phyloP scores from a whole-genome alignment of 2,329 filamentous ascomycete genomes.

The Akanthomyces dipterigenus region DNA sequence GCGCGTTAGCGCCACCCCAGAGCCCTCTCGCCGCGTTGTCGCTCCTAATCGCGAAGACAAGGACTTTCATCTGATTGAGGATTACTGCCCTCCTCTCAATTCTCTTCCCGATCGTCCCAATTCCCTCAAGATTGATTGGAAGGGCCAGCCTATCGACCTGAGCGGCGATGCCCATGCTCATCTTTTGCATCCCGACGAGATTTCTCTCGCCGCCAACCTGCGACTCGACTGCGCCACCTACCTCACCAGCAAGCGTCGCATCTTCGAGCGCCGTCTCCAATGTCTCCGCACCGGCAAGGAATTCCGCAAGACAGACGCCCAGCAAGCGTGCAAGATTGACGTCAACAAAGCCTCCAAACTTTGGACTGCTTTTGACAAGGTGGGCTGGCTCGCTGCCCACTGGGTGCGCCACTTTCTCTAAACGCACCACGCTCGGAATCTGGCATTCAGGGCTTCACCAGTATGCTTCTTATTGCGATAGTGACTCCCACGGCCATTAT shows the following conservation, averaged over 20 bases:
- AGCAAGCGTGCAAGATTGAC: conserved; percentile 96
- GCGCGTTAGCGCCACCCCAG: conserved; percentile 40
- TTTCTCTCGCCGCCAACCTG: conserved; percentile 68
- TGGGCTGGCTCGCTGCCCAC: conserved; percentile 66
- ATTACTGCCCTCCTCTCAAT: conserved; percentile 64
- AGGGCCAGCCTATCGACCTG: conserved; percentile 71
- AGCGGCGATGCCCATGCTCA: conserved; percentile 61
- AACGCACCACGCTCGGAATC: conserved; percentile 7
- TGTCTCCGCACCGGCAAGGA: conserved; percentile 65
- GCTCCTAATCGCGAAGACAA: conserved; percentile 73
- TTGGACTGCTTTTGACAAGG: conserved; percentile 81
- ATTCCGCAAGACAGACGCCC: conserved; percentile 91
- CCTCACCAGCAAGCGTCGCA: conserved; percentile 84
- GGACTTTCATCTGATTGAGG: conserved; percentile 64
- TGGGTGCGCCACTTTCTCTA: conserved; percentile 35
- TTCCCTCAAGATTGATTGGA: conserved; percentile 80
- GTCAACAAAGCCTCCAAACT: conserved; percentile 96
- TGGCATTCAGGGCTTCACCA: conserved; percentile 6
- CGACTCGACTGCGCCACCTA: conserved; percentile 84
- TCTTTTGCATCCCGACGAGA: conserved; percentile 71
- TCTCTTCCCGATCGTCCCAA: conserved; percentile 62
- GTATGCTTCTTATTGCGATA: neutral
- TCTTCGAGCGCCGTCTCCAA: conserved; percentile 72
- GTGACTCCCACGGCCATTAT: neutral
- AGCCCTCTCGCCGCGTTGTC: conserved; percentile 44